phyloP scores from a whole-genome alignment of 306 rosid genomes.

The Citrullus amarus region DNA sequence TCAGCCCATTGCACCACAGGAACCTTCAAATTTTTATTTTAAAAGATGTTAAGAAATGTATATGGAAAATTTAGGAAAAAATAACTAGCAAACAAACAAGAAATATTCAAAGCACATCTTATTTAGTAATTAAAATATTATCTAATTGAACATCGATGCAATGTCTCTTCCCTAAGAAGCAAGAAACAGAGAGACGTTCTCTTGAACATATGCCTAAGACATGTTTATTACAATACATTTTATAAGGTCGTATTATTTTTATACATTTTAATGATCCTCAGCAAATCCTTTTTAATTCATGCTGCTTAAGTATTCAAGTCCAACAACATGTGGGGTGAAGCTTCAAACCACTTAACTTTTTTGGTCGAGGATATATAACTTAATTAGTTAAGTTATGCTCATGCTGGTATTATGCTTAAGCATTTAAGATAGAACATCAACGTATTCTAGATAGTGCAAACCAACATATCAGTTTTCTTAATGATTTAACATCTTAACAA shows the following conservation, averaged over 20 bases:
- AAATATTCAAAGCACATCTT: not conserved
- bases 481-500: not conserved
- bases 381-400: not conserved
- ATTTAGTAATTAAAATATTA: not conserved
- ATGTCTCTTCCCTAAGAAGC: not conserved
- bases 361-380: not conserved
- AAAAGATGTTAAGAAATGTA: not conserved
- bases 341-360: not conserved
- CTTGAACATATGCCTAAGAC: not conserved
- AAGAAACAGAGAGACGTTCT: not conserved
- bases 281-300: not conserved
- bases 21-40: constrained; percentile 34
- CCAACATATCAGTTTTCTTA: not conserved
- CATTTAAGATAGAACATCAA: not conserved
- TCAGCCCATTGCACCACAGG: constrained; percentile 66
- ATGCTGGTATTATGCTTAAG: not conserved
- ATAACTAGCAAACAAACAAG: not conserved
- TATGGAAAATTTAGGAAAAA: not conserved
- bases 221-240: too few species aligned
- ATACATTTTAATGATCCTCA: not conserved
- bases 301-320: not conserved
- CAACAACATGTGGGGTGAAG: not conserved
- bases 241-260: not conserved
- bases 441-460: not conserved
- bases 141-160: not conserved